Conservation (phyloP, 2,329 filamentous ascomycete genomes). For the Fusarium pseudonygamai region DNA sequence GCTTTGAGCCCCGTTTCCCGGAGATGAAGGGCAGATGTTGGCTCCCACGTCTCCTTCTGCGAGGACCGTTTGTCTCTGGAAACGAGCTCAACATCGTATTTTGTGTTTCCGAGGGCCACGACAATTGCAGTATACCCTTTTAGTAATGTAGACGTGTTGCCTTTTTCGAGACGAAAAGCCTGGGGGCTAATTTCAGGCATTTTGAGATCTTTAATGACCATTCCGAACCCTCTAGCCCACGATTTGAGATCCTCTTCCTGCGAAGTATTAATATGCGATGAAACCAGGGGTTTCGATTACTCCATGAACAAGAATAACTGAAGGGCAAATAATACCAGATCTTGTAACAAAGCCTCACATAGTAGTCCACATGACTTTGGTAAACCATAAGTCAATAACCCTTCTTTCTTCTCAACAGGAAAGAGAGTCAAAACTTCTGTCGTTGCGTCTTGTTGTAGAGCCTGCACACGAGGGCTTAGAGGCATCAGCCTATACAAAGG, state of each 20-base stretch:
- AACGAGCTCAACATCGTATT: conserved; percentile 39
- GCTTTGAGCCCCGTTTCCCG: conserved; percentile 40
- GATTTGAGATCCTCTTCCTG: conserved; percentile 37
- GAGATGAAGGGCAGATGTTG: conserved; percentile 37
- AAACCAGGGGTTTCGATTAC: neutral
- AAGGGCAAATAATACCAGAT: conserved; percentile 32
- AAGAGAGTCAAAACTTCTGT: conserved; percentile 41
- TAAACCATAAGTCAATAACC: conserved; percentile 38
- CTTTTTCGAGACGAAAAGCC: conserved; percentile 41
- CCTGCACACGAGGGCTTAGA: conserved; percentile 35
- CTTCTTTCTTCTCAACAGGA: conserved; percentile 38
- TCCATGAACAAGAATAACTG: conserved; percentile 3
- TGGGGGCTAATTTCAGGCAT: conserved; percentile 39
- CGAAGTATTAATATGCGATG: conserved; percentile 3
- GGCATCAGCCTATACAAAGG: conserved; percentile 40
- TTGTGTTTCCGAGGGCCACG: conserved; percentile 40
- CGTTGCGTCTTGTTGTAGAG: conserved; percentile 39
- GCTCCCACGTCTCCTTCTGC: conserved; percentile 37
- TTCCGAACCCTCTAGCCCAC: conserved; percentile 37
- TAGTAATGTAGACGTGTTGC: conserved; percentile 40
- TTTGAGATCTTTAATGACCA: conserved; percentile 38
- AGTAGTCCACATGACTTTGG: conserved; percentile 38
- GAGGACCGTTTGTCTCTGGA: conserved; percentile 36
- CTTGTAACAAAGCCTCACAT: conserved; percentile 35
- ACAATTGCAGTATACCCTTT: conserved; percentile 41